phyloP scores from a whole-genome alignment of 345 rosid genomes.

The Hibiscus syriacus region DNA sequence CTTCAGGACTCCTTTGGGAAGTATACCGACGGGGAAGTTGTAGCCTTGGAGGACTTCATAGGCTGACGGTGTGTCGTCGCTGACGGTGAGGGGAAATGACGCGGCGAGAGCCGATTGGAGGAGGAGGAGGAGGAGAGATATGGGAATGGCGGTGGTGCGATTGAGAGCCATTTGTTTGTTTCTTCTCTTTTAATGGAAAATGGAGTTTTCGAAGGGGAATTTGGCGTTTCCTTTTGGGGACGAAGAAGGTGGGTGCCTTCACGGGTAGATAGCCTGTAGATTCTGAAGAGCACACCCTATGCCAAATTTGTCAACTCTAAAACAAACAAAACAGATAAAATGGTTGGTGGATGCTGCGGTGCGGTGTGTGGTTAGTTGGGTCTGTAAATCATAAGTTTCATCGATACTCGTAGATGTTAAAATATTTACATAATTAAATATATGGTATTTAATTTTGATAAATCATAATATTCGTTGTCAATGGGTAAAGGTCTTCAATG shows the following conservation, averaged over 20 bases:
- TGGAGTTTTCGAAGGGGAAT: neutral
- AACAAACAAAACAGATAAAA: too few species aligned
- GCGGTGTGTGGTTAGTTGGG: too few species aligned
- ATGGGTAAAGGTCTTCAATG: too few species aligned
- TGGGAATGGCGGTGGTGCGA: conserved; percentile 11
- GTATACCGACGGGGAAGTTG: conserved; percentile 77
- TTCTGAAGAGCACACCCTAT: neutral
- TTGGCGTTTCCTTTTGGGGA: neutral
- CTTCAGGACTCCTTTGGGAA: conserved; percentile 55
- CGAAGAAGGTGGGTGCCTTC: neutral
- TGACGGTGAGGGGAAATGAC: conserved; percentile 12
- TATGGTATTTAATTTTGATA: too few species aligned
- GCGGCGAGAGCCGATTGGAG: conserved; percentile 12
- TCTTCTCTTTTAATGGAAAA: neutral
- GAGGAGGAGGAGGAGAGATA: conserved; percentile 18
- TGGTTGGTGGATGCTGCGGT: too few species aligned
- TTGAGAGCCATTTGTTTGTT: conserved; percentile 5
- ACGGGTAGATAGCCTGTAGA: neutral
- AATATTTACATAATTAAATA: too few species aligned
- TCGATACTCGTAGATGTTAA: too few species aligned
- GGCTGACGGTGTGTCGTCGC: conserved; percentile 32
- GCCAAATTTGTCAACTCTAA: neutral
- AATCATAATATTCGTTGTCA: too few species aligned
- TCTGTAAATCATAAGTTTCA: too few species aligned
- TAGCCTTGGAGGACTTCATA: conserved; percentile 59